Base-by-base conservation (phyloP, 2,329 filamentous ascomycete genomes). In the Colletotrichum eleusines region DNA sequence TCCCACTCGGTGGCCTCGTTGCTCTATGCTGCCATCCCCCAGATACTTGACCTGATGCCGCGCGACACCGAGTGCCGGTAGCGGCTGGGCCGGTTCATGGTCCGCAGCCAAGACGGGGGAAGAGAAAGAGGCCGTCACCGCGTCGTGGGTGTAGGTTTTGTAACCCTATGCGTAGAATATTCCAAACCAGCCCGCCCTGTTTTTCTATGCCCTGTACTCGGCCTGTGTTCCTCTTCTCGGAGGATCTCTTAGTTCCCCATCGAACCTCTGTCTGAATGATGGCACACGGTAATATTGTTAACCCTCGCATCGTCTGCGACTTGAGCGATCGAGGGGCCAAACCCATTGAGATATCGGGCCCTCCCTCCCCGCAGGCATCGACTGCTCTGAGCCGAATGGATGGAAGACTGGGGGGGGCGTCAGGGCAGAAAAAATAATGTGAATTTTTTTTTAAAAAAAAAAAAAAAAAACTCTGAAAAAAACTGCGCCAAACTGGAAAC, bases 71-170 rank as follows among this genome's bases (percentile, higher is more conserved):
- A 58, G 35, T 59, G 40, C 57, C 57, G 68, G 59, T 42, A 44
- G 58, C 20, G 42, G 44, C 35, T 5, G 14, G 28, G n/a, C 44
- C 51, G 58, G 23, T 31, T n/a, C 44, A 51, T 38, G 63, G 53
- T 33, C 58, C 58, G 53, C 35, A 35, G 63, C 64, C 64, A 68
- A 71, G 64, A 63, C 64, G 64, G 58, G 48, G 55, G 26, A 16
- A 23, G n/a, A n/a, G n/a, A n/a, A 3, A 66, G 14, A 55, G 44
- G 31, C 55, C 55, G 38, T 70, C 42, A 18, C 42, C n/a, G 23
- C 44, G 28, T 23, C 33, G 40, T 18, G n/a, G 23, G 28, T 35
- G 31, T 20, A 40, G n/a, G n/a, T 33, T 31, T 46, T 31, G 18
- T 53, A 14, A n/a, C n/a, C 26, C 48, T 31, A 51, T 26, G 16